These are phyloP conservation scores for Penicillium roqueforti DNA, from an alignment of 495 filamentous ascomycete species.

Conservation along the genomic window DNA sequence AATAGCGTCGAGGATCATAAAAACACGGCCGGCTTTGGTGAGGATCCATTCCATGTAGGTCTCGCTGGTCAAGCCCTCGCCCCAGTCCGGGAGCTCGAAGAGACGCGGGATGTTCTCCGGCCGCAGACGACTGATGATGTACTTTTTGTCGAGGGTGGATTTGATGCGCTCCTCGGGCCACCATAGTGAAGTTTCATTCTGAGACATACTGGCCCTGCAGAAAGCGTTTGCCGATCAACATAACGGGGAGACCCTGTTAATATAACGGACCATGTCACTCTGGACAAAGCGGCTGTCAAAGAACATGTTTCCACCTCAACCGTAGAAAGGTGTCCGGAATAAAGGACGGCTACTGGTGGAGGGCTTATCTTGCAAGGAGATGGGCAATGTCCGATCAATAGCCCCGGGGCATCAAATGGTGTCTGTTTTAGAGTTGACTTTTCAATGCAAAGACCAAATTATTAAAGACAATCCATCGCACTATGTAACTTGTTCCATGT, in stretches of 20 bases:
- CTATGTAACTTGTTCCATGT: too few relatives aligned
- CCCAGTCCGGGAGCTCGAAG: conserved; percentile 69
- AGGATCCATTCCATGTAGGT: conserved; percentile 94
- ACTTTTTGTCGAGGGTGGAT: conserved; percentile 64
- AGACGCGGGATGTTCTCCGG: conserved; percentile 61
- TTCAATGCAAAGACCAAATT: too few relatives aligned
- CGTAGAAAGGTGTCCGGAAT: background rate
- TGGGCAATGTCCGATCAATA: conserved; percentile 18
- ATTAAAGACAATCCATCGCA: too few relatives aligned
- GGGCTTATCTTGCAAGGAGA: conserved; percentile 39
- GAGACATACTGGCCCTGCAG: conserved; percentile 30
- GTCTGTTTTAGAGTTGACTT: background rate
- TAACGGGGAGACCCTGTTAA: background rate
- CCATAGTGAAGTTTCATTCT: conserved; percentile 53
- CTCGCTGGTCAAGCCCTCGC: conserved; percentile 82
- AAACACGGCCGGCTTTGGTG: conserved; percentile 70
- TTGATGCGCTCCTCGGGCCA: conserved; percentile 78
- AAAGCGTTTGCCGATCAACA: conserved; percentile 1
- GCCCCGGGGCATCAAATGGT: conserved; percentile 4
- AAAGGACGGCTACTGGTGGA: conserved; percentile 12
- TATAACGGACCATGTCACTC: conserved; percentile 3
- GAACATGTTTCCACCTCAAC: background rate
- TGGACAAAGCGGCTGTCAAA: background rate
- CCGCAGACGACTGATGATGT: conserved; percentile 62
- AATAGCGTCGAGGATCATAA: conserved; percentile 75